Conservation (phyloP, 2,329 filamentous ascomycete species). For the Aspergillus awamori region DNA sequence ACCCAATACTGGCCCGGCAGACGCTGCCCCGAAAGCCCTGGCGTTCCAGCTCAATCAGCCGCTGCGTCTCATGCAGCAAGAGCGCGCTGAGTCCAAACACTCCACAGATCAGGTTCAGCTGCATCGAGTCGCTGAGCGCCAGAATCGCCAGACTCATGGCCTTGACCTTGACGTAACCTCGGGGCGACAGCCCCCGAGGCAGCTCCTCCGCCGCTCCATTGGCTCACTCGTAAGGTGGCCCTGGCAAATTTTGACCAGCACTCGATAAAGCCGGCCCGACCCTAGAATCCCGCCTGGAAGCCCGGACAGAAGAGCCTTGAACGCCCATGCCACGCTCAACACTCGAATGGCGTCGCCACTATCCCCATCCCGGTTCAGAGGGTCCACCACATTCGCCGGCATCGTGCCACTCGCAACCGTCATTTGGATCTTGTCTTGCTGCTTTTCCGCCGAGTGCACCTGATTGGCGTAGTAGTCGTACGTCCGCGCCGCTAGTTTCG, state of each 20-base stretch:
- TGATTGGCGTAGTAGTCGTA: conserved; percentile 47
- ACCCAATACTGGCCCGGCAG: conserved; percentile 24
- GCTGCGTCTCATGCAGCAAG: conserved; percentile 33
- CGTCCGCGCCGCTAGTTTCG: conserved; percentile 36
- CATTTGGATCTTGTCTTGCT: conserved; percentile 36
- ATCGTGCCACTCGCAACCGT: conserved; percentile 39
- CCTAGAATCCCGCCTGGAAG: conserved; percentile 45
- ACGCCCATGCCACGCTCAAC: conserved; percentile 35
- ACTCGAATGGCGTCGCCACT: conserved; percentile 16
- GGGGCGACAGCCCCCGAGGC: conserved; percentile 23
- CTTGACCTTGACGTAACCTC: conserved; percentile 30
- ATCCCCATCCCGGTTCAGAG: conserved; percentile 10
- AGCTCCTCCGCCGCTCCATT: conserved; percentile 22
- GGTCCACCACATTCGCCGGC: conserved; percentile 29
- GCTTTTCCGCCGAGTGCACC: conserved; percentile 41
- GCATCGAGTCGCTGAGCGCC: conserved; percentile 41
- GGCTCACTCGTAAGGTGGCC: conserved; percentile 22
- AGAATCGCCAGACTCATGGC: conserved; percentile 43
- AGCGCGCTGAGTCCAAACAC: conserved; percentile 43
- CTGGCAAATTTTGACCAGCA: conserved; percentile 35
- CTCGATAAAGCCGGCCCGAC: conserved; percentile 36
- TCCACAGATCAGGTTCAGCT: conserved; percentile 45
- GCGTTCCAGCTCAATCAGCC: conserved; percentile 22
- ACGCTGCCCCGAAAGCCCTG: conserved; percentile 19
- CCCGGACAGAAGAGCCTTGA: conserved; percentile 40